phyloP scores from a whole-genome alignment of 257 asterid species.

The Solanum bulbocastanum region DNA sequence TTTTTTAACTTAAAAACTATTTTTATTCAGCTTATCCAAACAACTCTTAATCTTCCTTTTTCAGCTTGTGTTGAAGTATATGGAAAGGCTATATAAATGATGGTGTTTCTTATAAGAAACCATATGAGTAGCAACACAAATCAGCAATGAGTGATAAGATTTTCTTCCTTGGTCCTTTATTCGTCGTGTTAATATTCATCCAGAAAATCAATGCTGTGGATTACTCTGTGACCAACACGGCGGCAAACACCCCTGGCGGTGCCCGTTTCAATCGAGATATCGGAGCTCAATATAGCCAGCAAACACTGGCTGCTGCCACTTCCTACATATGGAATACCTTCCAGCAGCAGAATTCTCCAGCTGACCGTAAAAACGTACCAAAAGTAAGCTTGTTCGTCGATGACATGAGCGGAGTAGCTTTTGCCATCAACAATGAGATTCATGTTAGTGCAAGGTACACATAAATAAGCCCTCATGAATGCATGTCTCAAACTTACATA shows the following conservation, averaged over 20 bases:
- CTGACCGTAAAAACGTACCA: slow-evolving; percentile 16
- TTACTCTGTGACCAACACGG: slow-evolving; percentile 28
- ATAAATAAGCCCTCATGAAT: not conserved
- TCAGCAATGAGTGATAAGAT: not conserved
- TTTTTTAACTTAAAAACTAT: too few relatives aligned
- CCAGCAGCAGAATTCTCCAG: slow-evolving; percentile 17
- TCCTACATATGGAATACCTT: slow-evolving; percentile 26
- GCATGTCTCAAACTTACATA: not conserved
- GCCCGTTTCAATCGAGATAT: slow-evolving; percentile 29
- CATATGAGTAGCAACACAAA: not conserved
- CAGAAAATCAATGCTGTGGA: slow-evolving; percentile 21
- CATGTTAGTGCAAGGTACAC: slow-evolving; percentile 31
- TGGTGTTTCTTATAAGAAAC: not conserved
- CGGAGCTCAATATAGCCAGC: slow-evolving; percentile 15
- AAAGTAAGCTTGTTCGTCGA: slow-evolving; percentile 36
- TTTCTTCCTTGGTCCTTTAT: not conserved
- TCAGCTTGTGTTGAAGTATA: too few relatives aligned
- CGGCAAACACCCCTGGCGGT: slow-evolving; percentile 39
- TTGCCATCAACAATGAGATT: slow-evolving; percentile 19
- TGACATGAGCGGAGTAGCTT: slow-evolving; percentile 45
- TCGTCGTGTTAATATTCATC: not conserved
- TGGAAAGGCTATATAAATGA: not conserved
- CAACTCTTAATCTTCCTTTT: too few relatives aligned
- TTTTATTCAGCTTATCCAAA: too few relatives aligned
- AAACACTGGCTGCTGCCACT: slow-evolving; percentile 12